Evolutionary conservation across 805 yeast genomes (phyloP).

Genomic region (Diddensiella caesifluorescens): DNA sequence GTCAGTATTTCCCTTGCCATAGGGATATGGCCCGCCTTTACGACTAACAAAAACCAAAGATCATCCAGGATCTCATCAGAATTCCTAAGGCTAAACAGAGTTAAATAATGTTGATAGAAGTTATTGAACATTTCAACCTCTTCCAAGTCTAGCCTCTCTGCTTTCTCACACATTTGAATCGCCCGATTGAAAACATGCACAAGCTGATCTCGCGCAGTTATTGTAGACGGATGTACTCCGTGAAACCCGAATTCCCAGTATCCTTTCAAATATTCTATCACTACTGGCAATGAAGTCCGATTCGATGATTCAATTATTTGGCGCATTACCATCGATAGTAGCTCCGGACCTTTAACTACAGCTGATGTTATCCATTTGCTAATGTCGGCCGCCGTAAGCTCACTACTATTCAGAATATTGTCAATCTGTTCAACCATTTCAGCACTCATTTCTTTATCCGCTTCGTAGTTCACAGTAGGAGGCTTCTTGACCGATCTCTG

Average conservation of each 20-base stretch:
- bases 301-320: slow-evolving; percentile 1
- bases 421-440: neutral
- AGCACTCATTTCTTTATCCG: too few relatives aligned
- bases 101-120: slow-evolving; percentile 22
- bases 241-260: slow-evolving; percentile 26
- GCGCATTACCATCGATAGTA: neutral
- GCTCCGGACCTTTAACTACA: neutral
- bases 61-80: slow-evolving; percentile 22
- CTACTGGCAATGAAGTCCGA: slow-evolving; percentile 10
- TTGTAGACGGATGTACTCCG: slow-evolving; percentile 20
- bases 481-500: too few relatives aligned
- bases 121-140: slow-evolving; percentile 22
- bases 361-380: neutral
- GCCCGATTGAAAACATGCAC: slow-evolving; percentile 22
- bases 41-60: slow-evolving; percentile 25
- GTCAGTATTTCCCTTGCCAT: slow-evolving; percentile 19
- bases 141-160: slow-evolving; percentile 23
- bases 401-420: neutral
- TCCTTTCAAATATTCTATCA: slow-evolving; percentile 24
- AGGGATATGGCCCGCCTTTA: slow-evolving; percentile 25
- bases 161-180: slow-evolving; percentile 22
- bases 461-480: too few relatives aligned
- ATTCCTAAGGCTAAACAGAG: slow-evolving; percentile 7
- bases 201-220: slow-evolving; percentile 24
- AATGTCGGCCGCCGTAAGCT: neutral